phyloP scores from a whole-genome alignment of 306 rosid species.

The Betula pendula region DNA sequence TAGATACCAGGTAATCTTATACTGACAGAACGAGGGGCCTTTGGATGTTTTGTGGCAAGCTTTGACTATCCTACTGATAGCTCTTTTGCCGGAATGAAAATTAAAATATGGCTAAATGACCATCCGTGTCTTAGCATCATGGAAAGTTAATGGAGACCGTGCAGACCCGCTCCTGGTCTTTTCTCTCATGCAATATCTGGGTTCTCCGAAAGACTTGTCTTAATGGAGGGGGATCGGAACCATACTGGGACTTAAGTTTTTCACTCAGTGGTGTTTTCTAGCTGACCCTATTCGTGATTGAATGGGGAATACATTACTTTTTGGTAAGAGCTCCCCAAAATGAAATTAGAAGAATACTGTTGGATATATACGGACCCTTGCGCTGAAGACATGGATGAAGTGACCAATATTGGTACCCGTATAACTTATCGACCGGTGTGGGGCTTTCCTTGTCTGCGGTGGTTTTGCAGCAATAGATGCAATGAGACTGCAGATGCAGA shows the following conservation, averaged over 20 bases:
- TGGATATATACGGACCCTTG: neutral
- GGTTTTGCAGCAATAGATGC: fast-evolving
- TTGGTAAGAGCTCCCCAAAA: neutral
- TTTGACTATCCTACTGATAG: neutral
- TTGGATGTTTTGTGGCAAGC: neutral
- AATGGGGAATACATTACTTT: neutral
- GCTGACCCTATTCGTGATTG: neutral
- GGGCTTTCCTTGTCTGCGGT: fast-evolving
- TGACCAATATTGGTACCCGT: no score
- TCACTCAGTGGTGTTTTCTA: neutral
- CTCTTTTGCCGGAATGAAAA: neutral
- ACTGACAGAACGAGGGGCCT: neutral
- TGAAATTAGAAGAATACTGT: neutral
- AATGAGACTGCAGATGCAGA: neutral
- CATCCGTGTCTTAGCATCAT: no score
- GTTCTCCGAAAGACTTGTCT: neutral
- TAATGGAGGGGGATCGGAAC: neutral
- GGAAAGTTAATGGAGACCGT: neutral
- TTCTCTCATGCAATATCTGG: neutral
- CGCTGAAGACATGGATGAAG: no score
- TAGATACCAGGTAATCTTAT: constrained; percentile 1
- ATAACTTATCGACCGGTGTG: no score
- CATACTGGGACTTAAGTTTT: neutral
- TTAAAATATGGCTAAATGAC: neutral
- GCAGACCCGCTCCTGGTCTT: neutral